These are phyloP conservation scores for Groenewaldozyma salmanticensis DNA, from an alignment of 805 yeast species.

Conservation along the genomic window DNA sequence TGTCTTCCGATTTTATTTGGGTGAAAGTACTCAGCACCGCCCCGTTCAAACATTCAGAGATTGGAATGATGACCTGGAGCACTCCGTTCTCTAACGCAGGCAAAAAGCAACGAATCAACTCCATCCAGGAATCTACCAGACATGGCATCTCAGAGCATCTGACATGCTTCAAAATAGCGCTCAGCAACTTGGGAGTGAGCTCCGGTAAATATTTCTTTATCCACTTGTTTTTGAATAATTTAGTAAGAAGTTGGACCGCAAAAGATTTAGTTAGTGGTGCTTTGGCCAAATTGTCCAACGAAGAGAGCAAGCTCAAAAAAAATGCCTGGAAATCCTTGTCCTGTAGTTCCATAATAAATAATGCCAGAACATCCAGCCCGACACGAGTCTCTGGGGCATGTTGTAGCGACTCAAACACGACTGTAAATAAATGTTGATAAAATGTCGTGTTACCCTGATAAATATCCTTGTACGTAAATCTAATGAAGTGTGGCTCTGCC, in stretches of 20 bases:
- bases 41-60: constrained; percentile 41
- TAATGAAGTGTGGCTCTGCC: neutral
- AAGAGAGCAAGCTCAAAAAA: neutral
- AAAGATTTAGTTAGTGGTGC: neutral
- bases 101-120: constrained; percentile 42
- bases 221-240: neutral
- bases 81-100: constrained; percentile 42
- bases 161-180: neutral
- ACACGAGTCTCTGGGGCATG: neutral
- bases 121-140: constrained; percentile 39
- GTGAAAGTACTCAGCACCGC: neutral
- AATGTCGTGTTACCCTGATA: neutral
- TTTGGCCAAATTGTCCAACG: neutral
- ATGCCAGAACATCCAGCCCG: neutral
- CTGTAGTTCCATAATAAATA: neutral
- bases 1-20: neutral
- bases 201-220: neutral
- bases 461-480: neutral
- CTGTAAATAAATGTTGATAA: neutral
- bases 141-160: constrained; percentile 20
- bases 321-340: neutral
- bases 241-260: neutral
- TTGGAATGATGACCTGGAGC: constrained; percentile 44
- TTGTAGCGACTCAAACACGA: neutral
- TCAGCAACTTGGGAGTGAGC: neutral